These are phyloP conservation scores for Flaveria brownii DNA, from an alignment of 129 eudicot genomes.

Conservation along the genomic window DNA sequence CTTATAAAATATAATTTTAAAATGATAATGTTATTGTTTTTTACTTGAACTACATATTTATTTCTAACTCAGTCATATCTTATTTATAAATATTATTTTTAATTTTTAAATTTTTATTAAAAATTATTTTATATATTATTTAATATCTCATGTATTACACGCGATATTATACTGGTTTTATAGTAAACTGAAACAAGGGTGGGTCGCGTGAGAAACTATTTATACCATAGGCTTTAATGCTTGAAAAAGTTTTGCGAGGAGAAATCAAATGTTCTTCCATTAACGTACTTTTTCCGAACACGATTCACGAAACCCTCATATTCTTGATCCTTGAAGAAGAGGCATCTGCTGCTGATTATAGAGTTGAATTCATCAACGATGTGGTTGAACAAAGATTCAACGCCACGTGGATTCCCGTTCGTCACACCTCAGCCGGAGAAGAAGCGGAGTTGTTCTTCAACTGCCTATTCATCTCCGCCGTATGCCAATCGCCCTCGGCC, in stretches of 20 bases:
- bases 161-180: too few relatives aligned
- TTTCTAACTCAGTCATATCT: too few relatives aligned
- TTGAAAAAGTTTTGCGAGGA: neutral
- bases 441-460: conserved; percentile 28
- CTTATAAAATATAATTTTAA: too few relatives aligned
- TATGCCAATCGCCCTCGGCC: conserved; percentile 15
- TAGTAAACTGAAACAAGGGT: too few relatives aligned
- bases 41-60: too few relatives aligned
- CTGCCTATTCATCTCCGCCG: conserved; percentile 28
- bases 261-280: neutral
- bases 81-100: too few relatives aligned
- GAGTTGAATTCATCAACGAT: conserved; percentile 26
- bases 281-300: neutral
- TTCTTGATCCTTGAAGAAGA: conserved; percentile 30
- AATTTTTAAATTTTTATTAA: too few relatives aligned
- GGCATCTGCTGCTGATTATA: conserved; percentile 5
- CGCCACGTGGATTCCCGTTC: conserved; percentile 26
- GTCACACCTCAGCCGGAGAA: conserved; percentile 47
- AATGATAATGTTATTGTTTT: too few relatives aligned
- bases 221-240: neutral
- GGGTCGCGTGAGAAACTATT: neutral
- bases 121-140: too few relatives aligned
- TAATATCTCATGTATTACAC: too few relatives aligned
- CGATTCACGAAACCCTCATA: conserved; percentile 2
- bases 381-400: conserved; percentile 36